Percentiles rank a stretch among this genome's conserved stretches.
These are phyloP conservation scores for Raphanus sativus DNA, from an alignment of 345 rosid genomes.

Conservation along the genomic window DNA sequence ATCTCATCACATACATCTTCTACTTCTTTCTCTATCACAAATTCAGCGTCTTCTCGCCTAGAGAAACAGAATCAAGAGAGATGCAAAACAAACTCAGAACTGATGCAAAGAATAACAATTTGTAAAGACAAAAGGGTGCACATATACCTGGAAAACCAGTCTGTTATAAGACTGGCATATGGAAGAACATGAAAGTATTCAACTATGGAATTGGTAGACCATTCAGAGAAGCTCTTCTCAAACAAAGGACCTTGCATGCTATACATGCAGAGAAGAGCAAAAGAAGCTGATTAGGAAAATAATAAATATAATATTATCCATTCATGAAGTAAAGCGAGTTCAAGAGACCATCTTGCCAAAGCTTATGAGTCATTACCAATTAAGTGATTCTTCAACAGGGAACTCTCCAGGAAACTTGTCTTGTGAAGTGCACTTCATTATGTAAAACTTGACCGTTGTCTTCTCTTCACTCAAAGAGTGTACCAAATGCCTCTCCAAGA, in stretches of 20 bases:
- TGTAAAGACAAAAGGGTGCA: constrained; percentile 1
- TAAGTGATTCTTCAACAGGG: constrained; percentile 46
- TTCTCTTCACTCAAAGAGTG: constrained; percentile 53
- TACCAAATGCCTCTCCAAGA: constrained; percentile 53
- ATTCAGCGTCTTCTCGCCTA: constrained; percentile 30
- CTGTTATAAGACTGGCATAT: constrained; percentile 44
- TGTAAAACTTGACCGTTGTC: constrained; percentile 50
- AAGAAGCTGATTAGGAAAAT: background rate
- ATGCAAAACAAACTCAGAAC: constrained; percentile 9
- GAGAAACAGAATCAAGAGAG: background rate
- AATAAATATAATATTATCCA: background rate
- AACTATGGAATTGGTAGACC: constrained; percentile 45
- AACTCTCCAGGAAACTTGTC: constrained; percentile 26
- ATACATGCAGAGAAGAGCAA: constrained; percentile 15
- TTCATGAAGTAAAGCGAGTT: background rate
- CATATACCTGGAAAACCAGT: constrained; percentile 54
- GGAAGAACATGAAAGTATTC: constrained; percentile 65
- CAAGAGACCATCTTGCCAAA: background rate
- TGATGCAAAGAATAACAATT: background rate
- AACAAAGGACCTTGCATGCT: constrained; percentile 65
- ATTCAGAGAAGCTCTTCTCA: constrained; percentile 30
- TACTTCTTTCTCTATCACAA: constrained; percentile 32
- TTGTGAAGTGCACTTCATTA: constrained; percentile 47
- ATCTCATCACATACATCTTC: constrained; percentile 23
- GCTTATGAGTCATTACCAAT: constrained; percentile 42